Conservation (phyloP, 2,329 filamentous ascomycete species). For the Penicillium sp. region DNA sequence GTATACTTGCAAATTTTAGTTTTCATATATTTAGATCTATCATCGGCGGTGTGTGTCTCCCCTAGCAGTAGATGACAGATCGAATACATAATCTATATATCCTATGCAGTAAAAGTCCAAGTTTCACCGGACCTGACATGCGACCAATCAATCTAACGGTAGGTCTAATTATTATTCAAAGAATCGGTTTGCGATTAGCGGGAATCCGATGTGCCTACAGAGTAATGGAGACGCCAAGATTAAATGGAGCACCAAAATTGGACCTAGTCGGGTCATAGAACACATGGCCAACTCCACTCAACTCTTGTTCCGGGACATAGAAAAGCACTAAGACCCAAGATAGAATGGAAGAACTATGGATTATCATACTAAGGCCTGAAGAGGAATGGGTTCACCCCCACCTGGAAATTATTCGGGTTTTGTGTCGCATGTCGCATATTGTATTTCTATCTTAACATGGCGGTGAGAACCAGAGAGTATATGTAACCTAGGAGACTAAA, state of each 20-base stretch:
- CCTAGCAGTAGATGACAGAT: slow-evolving; percentile 26
- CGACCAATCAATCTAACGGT: slow-evolving; percentile 15
- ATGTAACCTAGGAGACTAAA: too few relatives aligned
- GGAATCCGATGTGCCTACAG: not conserved
- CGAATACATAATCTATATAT: slow-evolving; percentile 10
- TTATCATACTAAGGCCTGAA: slow-evolving; percentile 7
- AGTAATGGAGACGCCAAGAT: not conserved
- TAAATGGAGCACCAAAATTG: slow-evolving; percentile 1
- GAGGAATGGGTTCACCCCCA: slow-evolving; percentile 14
- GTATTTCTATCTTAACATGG: not conserved
- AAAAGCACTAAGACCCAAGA: slow-evolving; percentile 20
- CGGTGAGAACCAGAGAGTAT: not conserved
- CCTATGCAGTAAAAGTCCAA: not conserved
- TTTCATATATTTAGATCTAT: not conserved
- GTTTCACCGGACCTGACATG: not conserved
- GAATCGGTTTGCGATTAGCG: slow-evolving; percentile 12
- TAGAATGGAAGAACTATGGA: slow-evolving; percentile 19
- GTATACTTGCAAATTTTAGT: not conserved
- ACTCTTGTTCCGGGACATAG: slow-evolving; percentile 10
- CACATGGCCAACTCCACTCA: slow-evolving; percentile 21
- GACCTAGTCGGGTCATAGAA: slow-evolving; percentile 18
- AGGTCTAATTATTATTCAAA: slow-evolving; percentile 16
- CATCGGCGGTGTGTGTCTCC: slow-evolving; percentile 20
- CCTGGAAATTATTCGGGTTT: not conserved
- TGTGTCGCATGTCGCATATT: slow-evolving; percentile 3